phyloP scores from a whole-genome alignment of 129 eudicot species.

The Tagetes erecta region DNA sequence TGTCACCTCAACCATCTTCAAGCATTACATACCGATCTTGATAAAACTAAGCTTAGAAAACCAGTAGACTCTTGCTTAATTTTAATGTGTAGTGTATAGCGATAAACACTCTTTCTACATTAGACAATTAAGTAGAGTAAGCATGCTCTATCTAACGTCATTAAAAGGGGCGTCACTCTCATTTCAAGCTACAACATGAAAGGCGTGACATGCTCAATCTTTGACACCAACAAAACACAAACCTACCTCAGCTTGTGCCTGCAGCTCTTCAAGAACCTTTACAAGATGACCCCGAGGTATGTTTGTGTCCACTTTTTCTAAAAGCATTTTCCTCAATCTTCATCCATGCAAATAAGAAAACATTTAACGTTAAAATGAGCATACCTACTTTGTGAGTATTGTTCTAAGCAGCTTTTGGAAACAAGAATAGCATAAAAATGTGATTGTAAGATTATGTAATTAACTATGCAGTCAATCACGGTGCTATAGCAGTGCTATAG shows the following conservation, averaged over 20 bases:
- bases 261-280: constrained; percentile 82
- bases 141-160: neutral
- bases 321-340: constrained; percentile 72
- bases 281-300: constrained; percentile 63
- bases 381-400: neutral
- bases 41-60: neutral
- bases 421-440: neutral
- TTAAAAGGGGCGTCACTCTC: neutral
- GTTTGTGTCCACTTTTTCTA: constrained; percentile 56
- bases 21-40: neutral
- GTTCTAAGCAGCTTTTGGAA: neutral
- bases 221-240: constrained; percentile 89
- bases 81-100: neutral
- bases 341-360: constrained; percentile 25
- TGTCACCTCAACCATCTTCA: neutral
- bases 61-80: neutral
- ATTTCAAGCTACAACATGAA: constrained; percentile 14
- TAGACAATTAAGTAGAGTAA: neutral
- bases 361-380: neutral
- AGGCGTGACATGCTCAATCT: constrained; percentile 30
- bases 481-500: too few species aligned
- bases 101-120: neutral
- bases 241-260: constrained; percentile 95
- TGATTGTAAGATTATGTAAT: constrained; percentile 15
- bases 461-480: too few species aligned